Evolutionary conservation across 495 filamentous ascomycete genomes (phyloP), one percentile per base, ranked within the genome.

Genomic region (Tuber aestivum): DNA sequence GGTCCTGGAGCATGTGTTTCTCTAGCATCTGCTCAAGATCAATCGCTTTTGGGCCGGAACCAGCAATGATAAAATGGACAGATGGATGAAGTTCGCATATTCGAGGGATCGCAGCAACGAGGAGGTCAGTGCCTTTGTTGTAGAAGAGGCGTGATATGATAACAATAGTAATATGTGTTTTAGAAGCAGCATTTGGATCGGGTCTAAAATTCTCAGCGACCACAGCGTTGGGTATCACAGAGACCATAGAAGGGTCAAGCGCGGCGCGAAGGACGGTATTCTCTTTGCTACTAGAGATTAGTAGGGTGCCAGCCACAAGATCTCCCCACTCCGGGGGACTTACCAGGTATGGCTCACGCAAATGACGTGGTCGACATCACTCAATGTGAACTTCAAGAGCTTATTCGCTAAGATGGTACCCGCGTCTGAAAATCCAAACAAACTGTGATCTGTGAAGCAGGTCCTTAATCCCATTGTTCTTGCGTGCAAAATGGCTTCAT

Each of bases 271-370:
- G 90, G 42, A 98, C 95, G 1, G 95, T 99, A 83, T 99, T 99
- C 82, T 99, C 95, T 85, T 99, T 98, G 86, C 95, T 97, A 80
- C 12, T 74, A 35, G 12, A 38, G 37, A 69, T 68, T n/a, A 10
- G 41, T 45, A 40, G 8, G 18, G 41, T 44, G 20, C 72, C 72
- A 74, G 50, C 78, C 78, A 77, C 44, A 40, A n/a, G 23, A 75
- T 77, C 65, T 6, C 21, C 61, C 48, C 7, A 68, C n/a, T 21
- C 21, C 8, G 70, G 38, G 37, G 37, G 65, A 79, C 87, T 71
- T 87, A 95, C 94, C 95, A 97, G 73, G 95, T 99, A 87, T 99
- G 94, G 81, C 93, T 96, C 79, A 99, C 95, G 78, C 95, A 98
- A 73, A 99, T 96, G 48, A 95, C 94, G 88, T 99, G 95, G 80